These are phyloP conservation scores for Phlebiopsis flavidoalba DNA, from an alignment of 768 basidiomycete species.

Conservation along the genomic window DNA sequence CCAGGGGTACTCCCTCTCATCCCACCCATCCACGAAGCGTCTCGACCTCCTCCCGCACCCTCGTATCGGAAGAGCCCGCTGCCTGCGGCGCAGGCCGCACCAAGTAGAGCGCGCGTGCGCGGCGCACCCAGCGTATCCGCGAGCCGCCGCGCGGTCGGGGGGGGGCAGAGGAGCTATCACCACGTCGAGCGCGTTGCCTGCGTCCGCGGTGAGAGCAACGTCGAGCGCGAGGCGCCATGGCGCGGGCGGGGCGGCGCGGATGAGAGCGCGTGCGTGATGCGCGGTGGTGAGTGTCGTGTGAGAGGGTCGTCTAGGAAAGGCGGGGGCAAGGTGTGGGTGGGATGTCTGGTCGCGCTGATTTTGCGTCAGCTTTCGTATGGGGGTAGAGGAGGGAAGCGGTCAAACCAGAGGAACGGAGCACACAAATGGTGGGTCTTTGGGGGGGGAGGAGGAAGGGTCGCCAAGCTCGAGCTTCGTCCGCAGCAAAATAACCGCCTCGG, in stretches of 20 bases:
- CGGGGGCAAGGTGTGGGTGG: constrained; percentile 61
- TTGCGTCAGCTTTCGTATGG: constrained; percentile 18
- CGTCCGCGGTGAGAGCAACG: constrained; percentile 65
- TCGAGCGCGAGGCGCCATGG: constrained; percentile 76
- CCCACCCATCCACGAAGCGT: constrained; percentile 85
- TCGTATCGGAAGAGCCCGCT: constrained; percentile 40
- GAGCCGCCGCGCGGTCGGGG: constrained; percentile 64
- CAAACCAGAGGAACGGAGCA: constrained; percentile 83
- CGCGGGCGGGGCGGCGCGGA: constrained; percentile 61
- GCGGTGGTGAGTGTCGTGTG: constrained; percentile 65
- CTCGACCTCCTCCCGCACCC: constrained; percentile 79
- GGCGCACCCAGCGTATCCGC: constrained; percentile 84
- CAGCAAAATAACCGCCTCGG: constrained; percentile 77
- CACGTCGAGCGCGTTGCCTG: constrained; percentile 73
- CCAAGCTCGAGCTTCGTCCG: constrained; percentile 79
- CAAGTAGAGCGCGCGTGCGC: constrained; percentile 55
- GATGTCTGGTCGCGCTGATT: constrained; percentile 76
- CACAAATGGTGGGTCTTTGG: constrained; percentile 57
- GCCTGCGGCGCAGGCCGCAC: constrained; percentile 55
- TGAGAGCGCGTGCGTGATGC: constrained; percentile 57
- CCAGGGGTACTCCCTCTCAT: too few species aligned
- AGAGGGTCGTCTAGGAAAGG: constrained; percentile 73
- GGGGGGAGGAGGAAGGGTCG: constrained; percentile 44
- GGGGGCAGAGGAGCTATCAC: constrained; percentile 74
- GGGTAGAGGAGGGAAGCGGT: constrained; percentile 27